A percentile compares a stretch with the other conserved stretches of the same genome.
phyloP scores from a whole-genome alignment of 2,329 filamentous ascomycete genomes.

The Penicillium sp. region DNA sequence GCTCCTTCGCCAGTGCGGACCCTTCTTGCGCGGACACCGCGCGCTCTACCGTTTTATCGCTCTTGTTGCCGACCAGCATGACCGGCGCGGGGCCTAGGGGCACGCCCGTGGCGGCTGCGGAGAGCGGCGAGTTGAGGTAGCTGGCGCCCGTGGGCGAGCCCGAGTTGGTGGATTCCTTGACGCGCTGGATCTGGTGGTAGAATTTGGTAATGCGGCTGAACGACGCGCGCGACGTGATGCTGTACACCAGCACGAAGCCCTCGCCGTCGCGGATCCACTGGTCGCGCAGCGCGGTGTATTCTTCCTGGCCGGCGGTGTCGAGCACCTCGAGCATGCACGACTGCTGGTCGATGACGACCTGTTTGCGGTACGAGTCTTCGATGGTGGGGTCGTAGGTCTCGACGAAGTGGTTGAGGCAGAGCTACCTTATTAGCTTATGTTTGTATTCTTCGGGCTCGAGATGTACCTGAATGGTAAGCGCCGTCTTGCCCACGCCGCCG shows the following conservation, averaged over 20 bases:
- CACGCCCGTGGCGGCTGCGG: slow-evolving; percentile 36
- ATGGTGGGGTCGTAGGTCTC: slow-evolving; percentile 76
- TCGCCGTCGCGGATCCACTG: slow-evolving; percentile 99
- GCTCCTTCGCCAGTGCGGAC: slow-evolving; percentile 80
- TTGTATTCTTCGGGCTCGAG: too few relatives aligned
- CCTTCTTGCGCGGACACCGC: slow-evolving; percentile 97
- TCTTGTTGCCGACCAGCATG: slow-evolving; percentile 99
- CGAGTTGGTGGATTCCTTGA: slow-evolving; percentile 75
- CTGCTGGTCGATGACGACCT: slow-evolving; percentile 80
- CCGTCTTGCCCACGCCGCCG: slow-evolving; percentile 90
- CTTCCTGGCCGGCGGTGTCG: slow-evolving; percentile 96
- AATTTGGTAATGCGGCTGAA: slow-evolving; percentile 94
- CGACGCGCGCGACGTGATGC: slow-evolving; percentile 93
- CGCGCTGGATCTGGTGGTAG: slow-evolving; percentile 93
- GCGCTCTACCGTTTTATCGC: slow-evolving; percentile 89
- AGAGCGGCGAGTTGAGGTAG: slow-evolving; percentile 48
- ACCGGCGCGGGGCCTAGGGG: slow-evolving; percentile 72
- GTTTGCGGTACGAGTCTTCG: slow-evolving; percentile 65
- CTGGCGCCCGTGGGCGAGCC: slow-evolving; percentile 50
- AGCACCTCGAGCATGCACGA: slow-evolving; percentile 93
- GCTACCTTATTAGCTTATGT: slow-evolving; percentile 46
- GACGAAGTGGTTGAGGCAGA: slow-evolving; percentile 97
- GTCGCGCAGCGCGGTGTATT: slow-evolving; percentile 93
- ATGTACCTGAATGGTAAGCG: slow-evolving; percentile 80
- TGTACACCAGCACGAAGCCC: slow-evolving; percentile 96